Percentiles rank a stretch among this genome's conserved stretches.
Conservation (phyloP, 768 basidiomycete genomes). For the Lentinula aciculospora region DNA sequence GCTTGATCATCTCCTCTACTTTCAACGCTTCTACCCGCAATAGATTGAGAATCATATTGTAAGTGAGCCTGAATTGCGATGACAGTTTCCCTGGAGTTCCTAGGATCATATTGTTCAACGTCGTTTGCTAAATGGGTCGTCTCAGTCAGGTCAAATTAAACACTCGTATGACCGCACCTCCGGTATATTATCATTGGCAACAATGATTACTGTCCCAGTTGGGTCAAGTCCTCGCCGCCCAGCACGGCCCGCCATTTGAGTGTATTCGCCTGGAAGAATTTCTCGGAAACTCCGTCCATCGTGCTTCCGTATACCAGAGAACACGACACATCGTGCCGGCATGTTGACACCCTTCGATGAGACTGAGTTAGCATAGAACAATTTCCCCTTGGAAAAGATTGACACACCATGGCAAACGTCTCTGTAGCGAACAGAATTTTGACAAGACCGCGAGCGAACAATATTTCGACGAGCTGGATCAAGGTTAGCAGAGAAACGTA, state of each 20-base stretch:
- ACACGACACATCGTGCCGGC: slow-evolving; percentile 97
- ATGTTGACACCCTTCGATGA: slow-evolving; percentile 99
- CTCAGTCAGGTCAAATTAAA: neutral
- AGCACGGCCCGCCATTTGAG: slow-evolving; percentile 98
- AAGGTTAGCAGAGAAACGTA: slow-evolving; percentile 9
- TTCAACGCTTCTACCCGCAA: slow-evolving; percentile 92
- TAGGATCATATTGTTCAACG: slow-evolving; percentile 84
- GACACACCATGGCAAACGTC: slow-evolving; percentile 95
- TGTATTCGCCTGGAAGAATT: slow-evolving; percentile 89
- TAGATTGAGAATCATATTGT: slow-evolving; percentile 98
- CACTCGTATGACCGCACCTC: slow-evolving; percentile 47
- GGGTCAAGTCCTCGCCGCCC: slow-evolving; percentile 93
- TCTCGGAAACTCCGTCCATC: slow-evolving; percentile 92
- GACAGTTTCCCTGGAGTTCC: slow-evolving; percentile 89
- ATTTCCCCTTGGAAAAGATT: neutral
- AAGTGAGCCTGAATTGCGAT: slow-evolving; percentile 96
- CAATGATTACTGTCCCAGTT: slow-evolving; percentile 93
- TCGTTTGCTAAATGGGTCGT: slow-evolving; percentile 50
- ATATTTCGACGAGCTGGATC: slow-evolving; percentile 83
- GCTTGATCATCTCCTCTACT: slow-evolving; percentile 99
- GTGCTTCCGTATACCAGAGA: slow-evolving; percentile 91
- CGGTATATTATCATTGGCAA: slow-evolving; percentile 78
- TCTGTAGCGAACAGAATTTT: slow-evolving; percentile 98
- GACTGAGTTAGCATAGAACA: slow-evolving; percentile 3
- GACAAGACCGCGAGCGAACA: slow-evolving; percentile 93